A percentile compares a stretch with the other conserved stretches of the same genome.
These are phyloP conservation scores for Moricandia arvensis DNA, from an alignment of 345 rosid genomes.

Conservation along the genomic window DNA sequence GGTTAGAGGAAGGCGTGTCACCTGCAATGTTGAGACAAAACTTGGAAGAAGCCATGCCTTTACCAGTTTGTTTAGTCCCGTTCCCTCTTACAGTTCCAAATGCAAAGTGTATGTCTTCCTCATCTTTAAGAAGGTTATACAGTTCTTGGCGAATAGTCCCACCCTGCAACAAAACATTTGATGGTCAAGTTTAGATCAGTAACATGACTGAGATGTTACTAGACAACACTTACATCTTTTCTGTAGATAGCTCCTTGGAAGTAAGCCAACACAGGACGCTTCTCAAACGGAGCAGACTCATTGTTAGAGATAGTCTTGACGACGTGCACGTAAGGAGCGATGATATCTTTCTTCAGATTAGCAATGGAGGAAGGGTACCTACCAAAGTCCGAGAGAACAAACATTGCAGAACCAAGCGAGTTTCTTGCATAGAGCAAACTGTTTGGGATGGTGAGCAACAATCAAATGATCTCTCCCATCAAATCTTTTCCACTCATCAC, in stretches of 20 bases:
- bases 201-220: too few relatives aligned
- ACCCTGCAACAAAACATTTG: conserved; percentile 45
- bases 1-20: conserved; percentile 94
- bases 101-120: conserved; percentile 77
- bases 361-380: conserved; percentile 72
- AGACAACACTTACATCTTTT: conserved; percentile 60
- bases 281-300: conserved; percentile 60
- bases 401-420: conserved; percentile 72
- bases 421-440: conserved; percentile 65
- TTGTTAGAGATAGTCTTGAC: conserved; percentile 51
- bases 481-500: conserved; percentile 59
- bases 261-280: conserved; percentile 65
- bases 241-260: conserved; percentile 92
- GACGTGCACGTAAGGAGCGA: conserved; percentile 87
- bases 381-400: conserved; percentile 93
- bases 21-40: conserved; percentile 93
- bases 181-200: too few relatives aligned
- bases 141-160: conserved; percentile 81
- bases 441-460: conserved; percentile 86
- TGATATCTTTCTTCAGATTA: conserved; percentile 69
- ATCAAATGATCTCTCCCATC: conserved; percentile 66
- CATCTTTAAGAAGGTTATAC: conserved; percentile 82
- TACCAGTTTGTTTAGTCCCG: conserved; percentile 64
- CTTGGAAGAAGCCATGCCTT: conserved; percentile 86
- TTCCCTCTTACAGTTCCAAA: conserved; percentile 68